Base-by-base conservation (phyloP, 208 protist genomes). In the Acanthamoeba sp. region DNA sequence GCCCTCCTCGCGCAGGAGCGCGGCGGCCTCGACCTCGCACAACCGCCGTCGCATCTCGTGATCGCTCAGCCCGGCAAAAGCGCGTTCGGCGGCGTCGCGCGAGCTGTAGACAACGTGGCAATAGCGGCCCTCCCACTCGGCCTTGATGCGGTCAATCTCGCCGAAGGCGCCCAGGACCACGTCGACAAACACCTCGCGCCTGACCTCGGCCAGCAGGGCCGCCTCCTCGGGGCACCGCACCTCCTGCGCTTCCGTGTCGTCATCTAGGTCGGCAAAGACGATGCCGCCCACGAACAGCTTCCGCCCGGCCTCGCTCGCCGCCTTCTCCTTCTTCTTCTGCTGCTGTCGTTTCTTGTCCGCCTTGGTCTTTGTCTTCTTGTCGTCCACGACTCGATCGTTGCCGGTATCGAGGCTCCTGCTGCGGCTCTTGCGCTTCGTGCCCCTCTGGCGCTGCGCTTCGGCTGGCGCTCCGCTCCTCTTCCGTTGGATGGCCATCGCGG, bases 241-340 rank as follows among this genome's bases (percentile, higher is more conserved):
- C 34, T 73, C 64, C 16, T 36, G 64, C 34, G 64, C 64, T 2
- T 73, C 64, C 9, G 18, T 57, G 20, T 85, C 76, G 9, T 85
- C 76, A 12, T 48, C 45, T 18, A 85, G 42, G 45, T 85, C 76
- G 32, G 18, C 76, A 20, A 85, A 85, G 34, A 57, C n/a, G 42
- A 48, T 59, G 18, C 76, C 76, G 40, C 76, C 76, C 36, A 85
- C 76, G 45, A 85, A 85, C 76, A 85, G 45, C 76, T 85, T 85
- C 40, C 45, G 38, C 52, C 76, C 76, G 18, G 42, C 45, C 45
- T 85, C 76, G 22, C n/a, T 48, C 76, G 22, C 42, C 76, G 9
- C n/a, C 76, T 12, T 22, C 76, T 85, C 42, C 36, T 3, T 29
- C 42, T 32, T 32, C 76, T 85, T 36, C 36, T 73, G 64, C 5